phyloP scores from a whole-genome alignment of 1,139 yeast genomes.

The Hyphopichia buzzinii region DNA sequence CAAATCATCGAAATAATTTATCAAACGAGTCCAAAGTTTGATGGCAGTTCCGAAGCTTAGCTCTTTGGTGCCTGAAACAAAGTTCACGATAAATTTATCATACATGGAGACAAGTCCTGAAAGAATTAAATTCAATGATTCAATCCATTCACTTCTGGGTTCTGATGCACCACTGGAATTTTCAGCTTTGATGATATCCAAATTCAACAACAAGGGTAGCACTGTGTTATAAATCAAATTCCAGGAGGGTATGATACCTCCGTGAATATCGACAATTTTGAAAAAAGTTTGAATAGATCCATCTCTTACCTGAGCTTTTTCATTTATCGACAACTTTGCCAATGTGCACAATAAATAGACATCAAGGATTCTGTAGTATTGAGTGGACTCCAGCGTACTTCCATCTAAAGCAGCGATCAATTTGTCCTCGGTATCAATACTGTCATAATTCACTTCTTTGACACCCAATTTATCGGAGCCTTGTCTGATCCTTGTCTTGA shows the following conservation, averaged over 20 bases:
- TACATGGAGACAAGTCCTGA: conserved; percentile 59
- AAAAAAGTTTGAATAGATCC: conserved; percentile 88
- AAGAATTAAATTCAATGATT: conserved; percentile 55
- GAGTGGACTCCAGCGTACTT: conserved; percentile 14
- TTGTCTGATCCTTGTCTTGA: conserved; percentile 35
- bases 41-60: conserved; percentile 13
- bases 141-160: conserved; percentile 46
- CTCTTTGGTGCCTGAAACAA: conserved; percentile 14
- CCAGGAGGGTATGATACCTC: conserved; percentile 56
- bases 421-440: conserved; percentile 15
- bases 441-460: conserved; percentile 5
- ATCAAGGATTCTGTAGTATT: conserved; percentile 47
- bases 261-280: conserved; percentile 80
- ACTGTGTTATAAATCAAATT: conserved; percentile 51
- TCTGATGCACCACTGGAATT: conserved; percentile 10
- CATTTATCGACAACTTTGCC: conserved; percentile 60
- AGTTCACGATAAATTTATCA: conserved; percentile 38
- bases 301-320: conserved; percentile 77
- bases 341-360: conserved; percentile 60
- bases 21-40: conserved; percentile 50
- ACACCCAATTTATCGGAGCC: conserved; percentile 12
- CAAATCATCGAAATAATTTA: conserved; percentile 45
- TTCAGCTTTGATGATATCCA: conserved; percentile 8
- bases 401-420: conserved; percentile 19
- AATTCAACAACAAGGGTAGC: conserved; percentile 32